Percentiles rank a stretch among this genome's conserved stretches.
These are phyloP conservation scores for Apiospora koreana DNA, from an alignment of 2,329 filamentous ascomycete species.

Conservation along the genomic window DNA sequence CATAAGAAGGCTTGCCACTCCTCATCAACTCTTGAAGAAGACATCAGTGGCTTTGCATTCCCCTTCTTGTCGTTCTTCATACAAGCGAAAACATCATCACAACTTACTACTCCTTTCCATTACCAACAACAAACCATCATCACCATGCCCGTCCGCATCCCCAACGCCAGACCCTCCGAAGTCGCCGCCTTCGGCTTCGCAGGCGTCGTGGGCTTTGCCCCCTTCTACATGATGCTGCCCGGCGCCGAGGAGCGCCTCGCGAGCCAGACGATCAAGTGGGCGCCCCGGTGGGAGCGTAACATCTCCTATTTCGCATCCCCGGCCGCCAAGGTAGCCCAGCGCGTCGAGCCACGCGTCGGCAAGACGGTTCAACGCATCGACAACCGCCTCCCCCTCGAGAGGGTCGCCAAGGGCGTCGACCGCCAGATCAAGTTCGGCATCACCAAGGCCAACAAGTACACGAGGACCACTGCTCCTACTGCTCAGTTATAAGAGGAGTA, in stretches of 20 bases:
- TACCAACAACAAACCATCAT: not conserved
- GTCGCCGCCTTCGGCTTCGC: conserved; percentile 55
- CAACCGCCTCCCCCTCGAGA: conserved; percentile 50
- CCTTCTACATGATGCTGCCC: conserved; percentile 59
- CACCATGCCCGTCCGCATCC: conserved; percentile 55
- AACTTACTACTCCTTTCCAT: conserved; percentile 18
- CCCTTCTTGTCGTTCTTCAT: not conserved
- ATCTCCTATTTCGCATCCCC: conserved; percentile 54
- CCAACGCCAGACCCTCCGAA: conserved; percentile 49
- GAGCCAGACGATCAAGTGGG: conserved; percentile 57
- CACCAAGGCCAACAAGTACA: conserved; percentile 26
- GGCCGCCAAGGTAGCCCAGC: conserved; percentile 47
- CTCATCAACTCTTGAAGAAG: conserved; percentile 11
- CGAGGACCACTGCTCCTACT: not conserved
- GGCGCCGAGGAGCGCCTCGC: conserved; percentile 56
- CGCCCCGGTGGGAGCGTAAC: conserved; percentile 60
- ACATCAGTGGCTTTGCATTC: not conserved
- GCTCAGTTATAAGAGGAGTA: not conserved
- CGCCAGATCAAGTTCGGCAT: conserved; percentile 49
- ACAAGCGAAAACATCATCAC: conserved; percentile 12
- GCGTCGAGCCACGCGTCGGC: conserved; percentile 49
- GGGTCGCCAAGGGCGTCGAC: conserved; percentile 50
- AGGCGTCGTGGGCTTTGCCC: conserved; percentile 54
- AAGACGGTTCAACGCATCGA: conserved; percentile 48
- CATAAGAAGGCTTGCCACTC: not conserved